Base-by-base conservation (phyloP, 257 asterid species). In the Ligustrum vulgare region DNA sequence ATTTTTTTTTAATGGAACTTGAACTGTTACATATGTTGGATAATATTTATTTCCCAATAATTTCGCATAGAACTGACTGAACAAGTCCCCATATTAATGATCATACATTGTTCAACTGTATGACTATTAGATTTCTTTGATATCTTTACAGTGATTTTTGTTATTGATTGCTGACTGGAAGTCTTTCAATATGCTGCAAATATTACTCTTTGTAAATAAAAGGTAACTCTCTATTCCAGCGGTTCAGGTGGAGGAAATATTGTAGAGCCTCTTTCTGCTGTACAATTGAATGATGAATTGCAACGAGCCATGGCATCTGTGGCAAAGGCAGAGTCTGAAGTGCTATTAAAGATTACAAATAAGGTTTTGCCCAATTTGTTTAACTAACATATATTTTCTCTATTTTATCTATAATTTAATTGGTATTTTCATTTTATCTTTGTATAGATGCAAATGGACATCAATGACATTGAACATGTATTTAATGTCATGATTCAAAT, bases 261-360 rank as follows among this genome's bases (percentile, higher is more conserved):
- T 63, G 72, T 93, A 2, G 99, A 95, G 86, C 99, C 99, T 74
- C 89, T 95, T 71, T 77, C 90, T 78, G 98, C 97, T 69, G 96
- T 95, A 76, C 91, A 97, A 45, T 73, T 95, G 63, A 95, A 95
- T 81, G 97, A 93, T 84, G 96, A 91, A 84, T 86, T 95, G 87
- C 96, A 89, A 80, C 94, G 80, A 81, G 98, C 99, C 68, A 87
- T 88, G 83, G 84, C 84, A 73, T 85, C 97, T 62, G 98, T 89
- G 70, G 84, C 88, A 56, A 93, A 89, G 88, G 99, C 97, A 15
- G 99, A 91, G 88, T 82, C 86, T 60, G 98, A 88, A 73, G 97
- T 95, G 79, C 97, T 91, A 64, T 80, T 91, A 56, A 91, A 80
- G 85, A 93, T 95, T 80, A 83, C 98, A 68, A 81, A 88, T 78